A percentile compares a stretch with the other conserved stretches of the same genome.
Evolutionary conservation across 2,329 filamentous ascomycete genomes (phyloP).

Genomic region (Aspergillus vadensis): DNA sequence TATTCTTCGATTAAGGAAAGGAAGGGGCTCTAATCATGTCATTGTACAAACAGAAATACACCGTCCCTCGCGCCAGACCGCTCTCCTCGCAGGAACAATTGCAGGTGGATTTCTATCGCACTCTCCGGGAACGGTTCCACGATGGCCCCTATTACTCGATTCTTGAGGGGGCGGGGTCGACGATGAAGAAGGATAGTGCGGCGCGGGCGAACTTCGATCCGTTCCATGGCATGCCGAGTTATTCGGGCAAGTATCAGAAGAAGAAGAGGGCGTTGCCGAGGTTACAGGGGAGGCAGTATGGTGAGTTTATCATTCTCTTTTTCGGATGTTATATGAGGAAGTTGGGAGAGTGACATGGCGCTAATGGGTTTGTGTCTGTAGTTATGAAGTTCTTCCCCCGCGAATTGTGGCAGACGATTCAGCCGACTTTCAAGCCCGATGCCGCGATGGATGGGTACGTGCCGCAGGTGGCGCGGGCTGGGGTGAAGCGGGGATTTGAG

Average conservation of each 20-base stretch:
- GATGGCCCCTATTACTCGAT: constrained; percentile 63
- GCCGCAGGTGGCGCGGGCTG: constrained; percentile 19
- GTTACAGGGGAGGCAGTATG: constrained; percentile 56
- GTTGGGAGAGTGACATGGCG: background rate
- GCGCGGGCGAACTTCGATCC: constrained; percentile 58
- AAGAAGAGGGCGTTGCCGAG: constrained; percentile 58
- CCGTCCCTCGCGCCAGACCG: constrained; percentile 35
- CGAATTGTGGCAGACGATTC: constrained; percentile 59
- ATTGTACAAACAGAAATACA: constrained; percentile 39
- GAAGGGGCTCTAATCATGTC: background rate
- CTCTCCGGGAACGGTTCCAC: constrained; percentile 57
- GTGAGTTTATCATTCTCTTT: constrained; percentile 34
- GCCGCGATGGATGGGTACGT: constrained; percentile 34
- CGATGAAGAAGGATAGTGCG: constrained; percentile 47
- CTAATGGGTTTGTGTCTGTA: constrained; percentile 23
- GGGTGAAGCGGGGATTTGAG: constrained; percentile 45
- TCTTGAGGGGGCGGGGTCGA: constrained; percentile 43
- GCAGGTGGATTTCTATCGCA: constrained; percentile 54
- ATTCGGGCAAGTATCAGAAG: constrained; percentile 60
- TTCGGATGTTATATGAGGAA: too few relatives aligned
- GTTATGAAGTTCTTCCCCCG: constrained; percentile 61
- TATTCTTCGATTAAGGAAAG: too few relatives aligned
- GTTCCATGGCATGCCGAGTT: constrained; percentile 64
- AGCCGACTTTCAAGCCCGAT: constrained; percentile 46
- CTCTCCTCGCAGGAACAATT: constrained; percentile 47